Conservation (phyloP, 2,329 filamentous ascomycete species). For the Trichophyton mentagrophytes region DNA sequence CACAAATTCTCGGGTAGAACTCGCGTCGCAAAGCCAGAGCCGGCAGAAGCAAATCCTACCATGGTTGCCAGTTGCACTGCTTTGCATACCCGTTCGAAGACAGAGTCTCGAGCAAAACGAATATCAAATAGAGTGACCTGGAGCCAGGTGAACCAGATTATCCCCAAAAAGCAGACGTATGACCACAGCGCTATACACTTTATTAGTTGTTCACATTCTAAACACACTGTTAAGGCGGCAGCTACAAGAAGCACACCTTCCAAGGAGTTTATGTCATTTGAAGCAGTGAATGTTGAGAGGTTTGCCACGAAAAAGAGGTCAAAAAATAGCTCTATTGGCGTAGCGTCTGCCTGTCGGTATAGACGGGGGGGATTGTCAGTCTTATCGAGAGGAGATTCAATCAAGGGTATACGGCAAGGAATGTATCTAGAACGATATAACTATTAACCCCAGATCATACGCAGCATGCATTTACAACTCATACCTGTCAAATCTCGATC, state of each 20-base stretch:
- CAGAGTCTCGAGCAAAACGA: slow-evolving; percentile 50
- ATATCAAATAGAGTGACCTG: slow-evolving; percentile 52
- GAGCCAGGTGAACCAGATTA: slow-evolving; percentile 59
- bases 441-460: background rate
- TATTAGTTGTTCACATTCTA: background rate
- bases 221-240: too few species aligned
- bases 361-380: slow-evolving; percentile 23
- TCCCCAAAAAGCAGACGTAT: slow-evolving; percentile 43
- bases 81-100: slow-evolving; percentile 49
- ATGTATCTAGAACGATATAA: slow-evolving; percentile 8
- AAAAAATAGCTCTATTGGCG: slow-evolving; percentile 45
- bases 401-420: slow-evolving; percentile 20
- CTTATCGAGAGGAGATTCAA: slow-evolving; percentile 25
- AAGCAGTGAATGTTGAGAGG: slow-evolving; percentile 48
- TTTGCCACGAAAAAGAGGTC: slow-evolving; percentile 54
- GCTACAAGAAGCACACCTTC: slow-evolving; percentile 19
- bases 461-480: slow-evolving; percentile 5
- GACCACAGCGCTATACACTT: slow-evolving; percentile 25
- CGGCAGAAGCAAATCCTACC: slow-evolving; percentile 52
- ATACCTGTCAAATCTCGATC: slow-evolving; percentile 15
- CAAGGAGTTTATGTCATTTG: slow-evolving; percentile 42
- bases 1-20: slow-evolving; percentile 29
- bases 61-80: slow-evolving; percentile 51
- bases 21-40: slow-evolving; percentile 29
- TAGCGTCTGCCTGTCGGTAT: slow-evolving; percentile 38